phyloP scores from a whole-genome alignment of 2,329 filamentous ascomycete species.

The Fusarium verrucosum region DNA sequence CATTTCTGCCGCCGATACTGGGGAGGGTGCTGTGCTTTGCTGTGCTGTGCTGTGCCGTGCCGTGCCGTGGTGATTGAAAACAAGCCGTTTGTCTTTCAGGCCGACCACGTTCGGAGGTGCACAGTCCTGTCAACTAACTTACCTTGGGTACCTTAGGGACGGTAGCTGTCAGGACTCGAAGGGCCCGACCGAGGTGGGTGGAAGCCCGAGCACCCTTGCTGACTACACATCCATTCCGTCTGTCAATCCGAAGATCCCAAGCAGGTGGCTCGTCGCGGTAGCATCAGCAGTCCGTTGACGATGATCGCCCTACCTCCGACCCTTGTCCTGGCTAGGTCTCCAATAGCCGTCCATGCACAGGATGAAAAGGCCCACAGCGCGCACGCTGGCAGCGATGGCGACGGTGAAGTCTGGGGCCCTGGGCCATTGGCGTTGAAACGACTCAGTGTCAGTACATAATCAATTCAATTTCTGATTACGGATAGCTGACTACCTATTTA shows the following conservation, averaged over 20 bases:
- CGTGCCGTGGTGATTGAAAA: background rate
- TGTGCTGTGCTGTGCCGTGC: too few species aligned
- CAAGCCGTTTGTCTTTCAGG: background rate
- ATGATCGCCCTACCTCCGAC: slow-evolving; percentile 43
- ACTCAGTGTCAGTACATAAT: slow-evolving; percentile 8
- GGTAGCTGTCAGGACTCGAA: too few species aligned
- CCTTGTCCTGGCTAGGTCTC: slow-evolving; percentile 31
- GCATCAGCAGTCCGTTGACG: slow-evolving; percentile 44
- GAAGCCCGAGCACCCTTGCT: slow-evolving; percentile 10
- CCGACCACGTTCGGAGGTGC: background rate
- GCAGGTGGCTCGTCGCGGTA: slow-evolving; percentile 36
- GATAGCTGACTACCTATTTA: too few species aligned
- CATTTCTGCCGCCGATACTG: background rate
- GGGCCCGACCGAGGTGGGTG: background rate
- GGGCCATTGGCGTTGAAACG: slow-evolving; percentile 19
- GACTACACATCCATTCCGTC: slow-evolving; percentile 26
- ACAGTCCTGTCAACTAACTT: background rate
- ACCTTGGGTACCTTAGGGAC: too few species aligned
- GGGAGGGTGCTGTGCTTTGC: too few species aligned
- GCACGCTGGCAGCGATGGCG: slow-evolving; percentile 34
- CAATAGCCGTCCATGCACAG: slow-evolving; percentile 29
- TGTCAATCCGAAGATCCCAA: slow-evolving; percentile 38
- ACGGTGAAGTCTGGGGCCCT: slow-evolving; percentile 39
- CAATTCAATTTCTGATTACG: background rate
- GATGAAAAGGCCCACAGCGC: slow-evolving; percentile 22